These are phyloP conservation scores for Boletus subparvulus DNA, from an alignment of 768 basidiomycete genomes.

Conservation along the genomic window DNA sequence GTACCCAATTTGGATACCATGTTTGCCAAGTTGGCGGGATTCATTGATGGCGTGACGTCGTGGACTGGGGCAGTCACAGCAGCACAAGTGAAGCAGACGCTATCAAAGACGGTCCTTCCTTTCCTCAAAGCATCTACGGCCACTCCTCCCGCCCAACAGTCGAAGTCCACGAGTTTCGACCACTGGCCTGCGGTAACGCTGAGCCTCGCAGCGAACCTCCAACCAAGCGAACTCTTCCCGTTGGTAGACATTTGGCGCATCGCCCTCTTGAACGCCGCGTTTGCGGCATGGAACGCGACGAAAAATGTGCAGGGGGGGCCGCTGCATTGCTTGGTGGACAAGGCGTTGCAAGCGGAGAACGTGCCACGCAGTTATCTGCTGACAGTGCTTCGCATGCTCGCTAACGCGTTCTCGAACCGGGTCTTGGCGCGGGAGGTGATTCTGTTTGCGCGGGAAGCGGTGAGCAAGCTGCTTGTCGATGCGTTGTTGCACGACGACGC, in stretches of 20 bases:
- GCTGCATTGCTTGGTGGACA: conserved; percentile 46
- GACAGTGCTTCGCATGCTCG: conserved; percentile 63
- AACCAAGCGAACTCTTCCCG: conserved; percentile 66
- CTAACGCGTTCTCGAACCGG: conserved; percentile 60
- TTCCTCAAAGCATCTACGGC: conserved; percentile 61
- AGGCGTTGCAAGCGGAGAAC: conserved; percentile 37
- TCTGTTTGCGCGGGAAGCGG: conserved; percentile 26
- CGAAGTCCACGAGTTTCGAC: conserved; percentile 38
- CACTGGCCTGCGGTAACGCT: conserved; percentile 51
- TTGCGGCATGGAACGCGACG: conserved; percentile 50
- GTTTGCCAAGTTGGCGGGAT: conserved; percentile 56
- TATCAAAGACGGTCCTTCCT: conserved; percentile 52
- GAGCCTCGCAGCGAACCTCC: conserved; percentile 45
- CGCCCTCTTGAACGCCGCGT: conserved; percentile 62
- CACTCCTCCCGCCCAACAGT: conserved; percentile 24
- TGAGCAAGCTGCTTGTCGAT: conserved; percentile 61
- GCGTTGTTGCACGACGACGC: conserved; percentile 68
- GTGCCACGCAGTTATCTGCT: conserved; percentile 56
- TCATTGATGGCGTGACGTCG: conserved; percentile 52
- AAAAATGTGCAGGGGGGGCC: conserved; percentile 38
- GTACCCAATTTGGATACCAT: conserved; percentile 68
- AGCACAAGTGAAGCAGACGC: conserved; percentile 46
- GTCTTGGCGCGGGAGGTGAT: conserved; percentile 43
- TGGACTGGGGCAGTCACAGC: conserved; percentile 31
- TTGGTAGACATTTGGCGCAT: conserved; percentile 82